phyloP scores from a whole-genome alignment of 805 yeast genomes.

The Tetrapisispora taiwanensis region DNA sequence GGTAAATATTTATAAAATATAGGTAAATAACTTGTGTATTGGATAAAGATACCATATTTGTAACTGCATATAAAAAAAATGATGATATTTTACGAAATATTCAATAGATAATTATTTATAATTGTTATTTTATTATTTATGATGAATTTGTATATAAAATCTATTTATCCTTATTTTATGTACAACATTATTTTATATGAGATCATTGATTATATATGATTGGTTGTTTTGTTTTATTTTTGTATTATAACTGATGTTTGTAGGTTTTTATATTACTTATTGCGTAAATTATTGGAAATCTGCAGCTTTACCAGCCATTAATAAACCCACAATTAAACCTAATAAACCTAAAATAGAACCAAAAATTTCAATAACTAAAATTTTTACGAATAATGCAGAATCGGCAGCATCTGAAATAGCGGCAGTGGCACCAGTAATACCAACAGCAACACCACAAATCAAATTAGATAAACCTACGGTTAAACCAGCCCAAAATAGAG shows the following conservation, averaged over 20 bases:
- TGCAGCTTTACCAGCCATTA: slow-evolving; percentile 92
- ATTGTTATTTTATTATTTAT: too few species aligned
- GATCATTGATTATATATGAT: neutral
- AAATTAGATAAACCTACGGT: slow-evolving; percentile 91
- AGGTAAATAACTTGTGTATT: too few species aligned
- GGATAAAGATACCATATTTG: too few species aligned
- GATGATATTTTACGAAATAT: too few species aligned
- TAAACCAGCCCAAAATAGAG: slow-evolving; percentile 95
- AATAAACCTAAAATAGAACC: slow-evolving; percentile 93
- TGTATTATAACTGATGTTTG: too few species aligned
- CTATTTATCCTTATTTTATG: neutral
- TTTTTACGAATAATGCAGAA: slow-evolving; percentile 87
- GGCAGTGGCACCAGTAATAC: slow-evolving; percentile 97
- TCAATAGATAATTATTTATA: too few species aligned
- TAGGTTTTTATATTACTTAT: too few species aligned
- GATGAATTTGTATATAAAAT: too few species aligned
- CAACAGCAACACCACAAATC: slow-evolving; percentile 95
- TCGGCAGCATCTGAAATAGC: slow-evolving; percentile 98
- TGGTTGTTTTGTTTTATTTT: too few species aligned
- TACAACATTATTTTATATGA: neutral
- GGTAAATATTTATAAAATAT: slow-evolving; percentile 27
- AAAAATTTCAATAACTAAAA: slow-evolving; percentile 92
- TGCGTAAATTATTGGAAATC: slow-evolving; percentile 60
- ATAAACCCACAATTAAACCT: slow-evolving; percentile 91
- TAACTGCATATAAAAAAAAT: too few species aligned